Evolutionary conservation across 2,329 filamentous ascomycete species (phyloP), one percentile per base, ranked within the genome.

Genomic region (Fusarium pilosicola): DNA sequence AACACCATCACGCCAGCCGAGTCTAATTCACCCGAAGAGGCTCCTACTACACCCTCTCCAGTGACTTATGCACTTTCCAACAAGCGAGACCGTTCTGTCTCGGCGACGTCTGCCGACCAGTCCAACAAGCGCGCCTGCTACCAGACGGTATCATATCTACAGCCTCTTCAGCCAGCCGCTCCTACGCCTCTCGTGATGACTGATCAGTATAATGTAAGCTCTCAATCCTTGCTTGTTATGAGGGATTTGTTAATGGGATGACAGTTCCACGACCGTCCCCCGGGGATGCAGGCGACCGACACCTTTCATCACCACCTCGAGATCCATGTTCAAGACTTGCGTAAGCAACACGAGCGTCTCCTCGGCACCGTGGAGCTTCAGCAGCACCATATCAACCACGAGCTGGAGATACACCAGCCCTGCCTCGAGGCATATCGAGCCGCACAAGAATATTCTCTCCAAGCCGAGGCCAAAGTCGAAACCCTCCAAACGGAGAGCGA

Each of bases 51-150:
- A n/a, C 36, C n/a, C 6, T 20, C n/a, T 34, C 22, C n/a, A 2
- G 20, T 20, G 12, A n/a, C 12, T 7, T 3, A 24, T 20, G 6
- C 17, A 14, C 12, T 12, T 4, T 4, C 30, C 12, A 51, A 51
- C 9, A 68, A 68, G 12, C 65, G 62, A 32, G 41, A 28, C 26
- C 65, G 65, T 13, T 49, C 65, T 14, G 11, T 15, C 30, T 55
- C 51, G 5, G 15, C 26, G 11, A 61, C 54, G 7, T n/a, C 36
- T 4, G 11, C 10, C n/a, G 17, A 44, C 32, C 30, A 18, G 9
- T 28, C 39, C 12, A 61, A 32, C 41, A 68, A 68, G 15, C 62
- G 65, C 22, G 34, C 26, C 38, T 38, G 62, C 24, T 36, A 39
- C 28, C 39, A 41, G n/a, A 13, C 17, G 4, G 15, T 7, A 11